Evolutionary conservation across 495 filamentous ascomycete species (phyloP).

Genomic region (Bathelium albidoporum): DNA sequence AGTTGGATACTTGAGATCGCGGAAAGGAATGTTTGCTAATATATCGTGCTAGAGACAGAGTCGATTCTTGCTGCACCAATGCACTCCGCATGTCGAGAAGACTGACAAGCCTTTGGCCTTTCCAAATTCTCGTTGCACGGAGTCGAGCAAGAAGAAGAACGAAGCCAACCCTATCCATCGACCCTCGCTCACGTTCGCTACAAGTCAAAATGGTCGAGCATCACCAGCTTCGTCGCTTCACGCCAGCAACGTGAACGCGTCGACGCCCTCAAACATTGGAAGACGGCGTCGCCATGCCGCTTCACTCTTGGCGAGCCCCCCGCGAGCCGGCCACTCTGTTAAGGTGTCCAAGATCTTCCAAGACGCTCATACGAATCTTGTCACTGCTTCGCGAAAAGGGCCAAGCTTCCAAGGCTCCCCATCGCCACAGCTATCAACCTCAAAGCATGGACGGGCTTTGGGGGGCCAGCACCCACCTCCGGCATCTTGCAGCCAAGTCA

Average conservation of each 20-base stretch:
- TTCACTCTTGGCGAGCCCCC: not conserved
- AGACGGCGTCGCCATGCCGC: not conserved
- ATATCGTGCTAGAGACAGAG: not conserved
- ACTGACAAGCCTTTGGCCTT: not conserved
- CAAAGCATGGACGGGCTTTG: not conserved
- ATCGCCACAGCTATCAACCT: not conserved
- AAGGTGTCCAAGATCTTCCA: not conserved
- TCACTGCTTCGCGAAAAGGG: not conserved
- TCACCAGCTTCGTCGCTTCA: not conserved
- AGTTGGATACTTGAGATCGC: not conserved
- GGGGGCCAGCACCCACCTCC: not conserved
- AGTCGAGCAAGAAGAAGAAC: not conserved
- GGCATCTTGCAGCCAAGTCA: too few species aligned
- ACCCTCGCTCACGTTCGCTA: not conserved
- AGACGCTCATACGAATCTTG: not conserved
- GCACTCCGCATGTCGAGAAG: not conserved
- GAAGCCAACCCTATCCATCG: not conserved
- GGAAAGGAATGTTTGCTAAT: not conserved
- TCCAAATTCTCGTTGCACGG: not conserved
- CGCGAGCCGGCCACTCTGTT: not conserved
- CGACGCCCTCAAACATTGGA: not conserved
- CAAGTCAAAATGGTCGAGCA: not conserved
- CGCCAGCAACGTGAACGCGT: not conserved
- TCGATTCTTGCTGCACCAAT: not conserved
- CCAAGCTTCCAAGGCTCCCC: not conserved